phyloP scores from a whole-genome alignment of 306 rosid genomes.

The Sechiopsis laciniata region DNA sequence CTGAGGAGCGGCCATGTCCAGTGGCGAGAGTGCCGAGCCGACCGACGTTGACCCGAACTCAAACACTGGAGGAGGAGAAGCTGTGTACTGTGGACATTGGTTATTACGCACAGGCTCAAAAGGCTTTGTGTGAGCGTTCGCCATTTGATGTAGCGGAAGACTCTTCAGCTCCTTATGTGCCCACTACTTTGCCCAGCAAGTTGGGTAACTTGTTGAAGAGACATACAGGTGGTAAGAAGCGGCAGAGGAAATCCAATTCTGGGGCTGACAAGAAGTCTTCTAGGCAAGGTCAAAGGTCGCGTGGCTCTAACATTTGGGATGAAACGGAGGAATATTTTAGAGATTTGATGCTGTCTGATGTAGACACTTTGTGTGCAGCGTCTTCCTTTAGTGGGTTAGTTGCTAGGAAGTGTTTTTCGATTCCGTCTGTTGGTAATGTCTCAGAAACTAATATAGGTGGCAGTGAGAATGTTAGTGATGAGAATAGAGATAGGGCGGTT shows the following conservation, averaged over 20 bases:
- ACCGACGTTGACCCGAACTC: conserved; percentile 39
- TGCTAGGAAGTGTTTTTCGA: conserved; percentile 39
- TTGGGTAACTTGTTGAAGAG: conserved; percentile 58
- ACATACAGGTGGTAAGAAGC: conserved; percentile 54
- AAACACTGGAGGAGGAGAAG: conserved; percentile 13
- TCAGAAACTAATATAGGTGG: conserved; percentile 25
- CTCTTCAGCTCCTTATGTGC: conserved; percentile 41
- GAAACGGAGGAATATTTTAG: conserved; percentile 78
- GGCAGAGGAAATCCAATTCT: conserved; percentile 69
- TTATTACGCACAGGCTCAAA: conserved; percentile 68
- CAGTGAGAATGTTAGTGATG: conserved; percentile 17
- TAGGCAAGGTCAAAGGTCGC: conserved; percentile 43
- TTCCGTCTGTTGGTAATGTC: conserved; percentile 41
- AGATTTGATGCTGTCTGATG: conserved; percentile 55
- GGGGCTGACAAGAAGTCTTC: conserved; percentile 62
- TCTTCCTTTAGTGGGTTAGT: conserved; percentile 41
- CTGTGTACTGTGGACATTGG: conserved; percentile 32
- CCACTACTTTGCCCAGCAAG: conserved; percentile 66
- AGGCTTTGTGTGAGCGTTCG: conserved; percentile 62
- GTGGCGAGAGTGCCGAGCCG: conserved; percentile 41
- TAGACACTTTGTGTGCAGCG: conserved; percentile 48
- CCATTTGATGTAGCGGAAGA: conserved; percentile 69
- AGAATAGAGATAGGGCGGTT: conserved; percentile 18
- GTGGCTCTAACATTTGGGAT: conserved; percentile 51
- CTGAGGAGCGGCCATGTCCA: conserved; percentile 43